Base-by-base conservation (phyloP, 1,139 yeast species). In the Hyphopichia khmerensis region DNA sequence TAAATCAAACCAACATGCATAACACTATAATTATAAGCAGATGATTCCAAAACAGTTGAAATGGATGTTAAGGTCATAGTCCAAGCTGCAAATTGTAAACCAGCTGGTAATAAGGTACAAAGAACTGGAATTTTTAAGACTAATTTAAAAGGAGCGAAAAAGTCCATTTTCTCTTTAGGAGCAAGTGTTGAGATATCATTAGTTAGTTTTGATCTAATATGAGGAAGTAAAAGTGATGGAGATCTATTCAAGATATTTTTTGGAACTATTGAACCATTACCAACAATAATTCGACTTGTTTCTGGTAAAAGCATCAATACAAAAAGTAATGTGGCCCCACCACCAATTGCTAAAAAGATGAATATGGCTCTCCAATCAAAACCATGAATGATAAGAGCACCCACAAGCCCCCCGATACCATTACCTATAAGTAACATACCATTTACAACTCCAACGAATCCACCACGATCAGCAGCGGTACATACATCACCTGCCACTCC, bases 401-500 rank as follows among this genome's bases (percentile, higher is more conserved):
- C 75, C 3, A 69, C 47, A n/a, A 70, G 47, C 1, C 72, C 69
- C 3, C 75, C 75, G 44, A 69, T 57, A 1, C 72, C 74, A 44
- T 67, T 67, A 1, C 75, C 76, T 4, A 66, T 54, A 33, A 69
- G 49, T 37, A 65, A 69, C 45, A 64, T 53, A 1, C 75, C 76
- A 10, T 60, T 47, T 1, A 67, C 67, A 6, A 62, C 45, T 0
- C 75, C 75, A 19, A 70, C 71, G 55, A 69, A 69, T 1, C 71
- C 64, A 2, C 75, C 76, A 40, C 75, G 55, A 39, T 64, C 63
- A 3, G 60, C 60, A 3, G 60, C 52, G 0, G 69, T 63, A 41
- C 73, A 66, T 1, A 70, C 65, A 50, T 69, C 74, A 1, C 74
- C 75, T n/a, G 71, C 61, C 9, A 68, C 62, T 0, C 76, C 76